Evolutionary conservation across 306 rosid genomes (phyloP).

Genomic region (Ormosia semicastrata): DNA sequence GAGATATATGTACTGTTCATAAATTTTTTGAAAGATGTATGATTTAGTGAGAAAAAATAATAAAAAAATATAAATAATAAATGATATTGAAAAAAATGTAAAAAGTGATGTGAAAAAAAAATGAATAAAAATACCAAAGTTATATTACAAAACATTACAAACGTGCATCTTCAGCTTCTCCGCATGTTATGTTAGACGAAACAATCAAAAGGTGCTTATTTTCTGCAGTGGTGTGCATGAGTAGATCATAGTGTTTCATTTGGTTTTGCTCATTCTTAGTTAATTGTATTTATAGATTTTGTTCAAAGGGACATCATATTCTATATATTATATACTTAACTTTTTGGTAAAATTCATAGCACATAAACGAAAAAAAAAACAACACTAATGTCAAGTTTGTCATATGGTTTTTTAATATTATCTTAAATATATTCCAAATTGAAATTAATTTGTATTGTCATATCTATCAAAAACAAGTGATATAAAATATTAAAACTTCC

Average conservation of each 20-base stretch:
- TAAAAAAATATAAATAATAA: too few species aligned
- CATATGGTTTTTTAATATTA: not conserved
- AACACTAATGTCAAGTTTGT: not conserved
- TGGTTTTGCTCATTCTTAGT: not conserved
- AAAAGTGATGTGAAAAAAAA: too few species aligned
- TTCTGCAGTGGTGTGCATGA: not conserved
- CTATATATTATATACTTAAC: not conserved
- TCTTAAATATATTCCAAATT: not conserved
- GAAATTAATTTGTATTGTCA: not conserved
- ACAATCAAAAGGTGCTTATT: not conserved
- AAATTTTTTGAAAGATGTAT: too few species aligned
- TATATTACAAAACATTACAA: conserved; percentile 3
- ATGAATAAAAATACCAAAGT: too few species aligned
- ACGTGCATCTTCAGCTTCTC: conserved; percentile 24
- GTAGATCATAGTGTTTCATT: not conserved
- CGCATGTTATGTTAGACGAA: not conserved
- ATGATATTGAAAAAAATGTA: too few species aligned
- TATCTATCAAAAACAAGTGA: not conserved
- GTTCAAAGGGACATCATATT: not conserved
- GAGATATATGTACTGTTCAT: too few species aligned
- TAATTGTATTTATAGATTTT: not conserved
- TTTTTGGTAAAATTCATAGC: not conserved
- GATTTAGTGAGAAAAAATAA: too few species aligned
- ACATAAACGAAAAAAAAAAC: not conserved
- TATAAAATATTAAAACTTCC: too few species aligned